Evolutionary conservation across 106 monocot species (phyloP).

Genomic region (Apostasia ramifera): DNA sequence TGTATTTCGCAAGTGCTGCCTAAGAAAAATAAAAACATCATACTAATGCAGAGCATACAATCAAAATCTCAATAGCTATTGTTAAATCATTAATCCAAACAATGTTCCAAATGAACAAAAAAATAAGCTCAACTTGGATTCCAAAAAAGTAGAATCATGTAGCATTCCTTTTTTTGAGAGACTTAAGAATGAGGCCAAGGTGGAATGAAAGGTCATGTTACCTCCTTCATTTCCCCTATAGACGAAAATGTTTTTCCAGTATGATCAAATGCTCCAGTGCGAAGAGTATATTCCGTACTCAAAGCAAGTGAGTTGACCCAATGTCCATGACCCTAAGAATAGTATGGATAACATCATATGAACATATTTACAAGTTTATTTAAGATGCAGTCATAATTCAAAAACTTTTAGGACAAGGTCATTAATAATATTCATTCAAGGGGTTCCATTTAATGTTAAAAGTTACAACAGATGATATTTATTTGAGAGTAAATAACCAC

Average conservation of each 20-base stretch:
- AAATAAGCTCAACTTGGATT: no score
- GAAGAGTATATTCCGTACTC: constrained; percentile 89
- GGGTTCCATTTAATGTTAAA: no score
- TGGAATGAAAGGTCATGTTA: constrained; percentile 9
- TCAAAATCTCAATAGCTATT: no score
- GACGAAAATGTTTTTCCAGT: constrained; percentile 71
- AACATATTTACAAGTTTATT: no score
- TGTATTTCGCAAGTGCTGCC: constrained; percentile 79
- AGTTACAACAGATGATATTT: no score
- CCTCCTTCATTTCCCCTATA: constrained; percentile 90
- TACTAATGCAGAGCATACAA: not conserved
- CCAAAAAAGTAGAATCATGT: no score
- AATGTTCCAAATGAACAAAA: no score
- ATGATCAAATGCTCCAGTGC: constrained; percentile 95
- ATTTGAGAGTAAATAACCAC: no score
- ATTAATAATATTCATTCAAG: no score
- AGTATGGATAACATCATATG: not conserved
- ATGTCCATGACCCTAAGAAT: constrained; percentile 79
- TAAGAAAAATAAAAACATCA: constrained; percentile 14
- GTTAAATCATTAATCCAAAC: no score
- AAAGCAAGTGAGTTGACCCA: constrained; percentile 97
- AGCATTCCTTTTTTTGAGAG: not conserved
- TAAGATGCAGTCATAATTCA: no score
- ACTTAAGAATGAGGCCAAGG: not conserved
- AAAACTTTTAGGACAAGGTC: no score